Evolutionary conservation across 2,329 filamentous ascomycete genomes (phyloP).

Genomic region (Didymella arachidicola): DNA sequence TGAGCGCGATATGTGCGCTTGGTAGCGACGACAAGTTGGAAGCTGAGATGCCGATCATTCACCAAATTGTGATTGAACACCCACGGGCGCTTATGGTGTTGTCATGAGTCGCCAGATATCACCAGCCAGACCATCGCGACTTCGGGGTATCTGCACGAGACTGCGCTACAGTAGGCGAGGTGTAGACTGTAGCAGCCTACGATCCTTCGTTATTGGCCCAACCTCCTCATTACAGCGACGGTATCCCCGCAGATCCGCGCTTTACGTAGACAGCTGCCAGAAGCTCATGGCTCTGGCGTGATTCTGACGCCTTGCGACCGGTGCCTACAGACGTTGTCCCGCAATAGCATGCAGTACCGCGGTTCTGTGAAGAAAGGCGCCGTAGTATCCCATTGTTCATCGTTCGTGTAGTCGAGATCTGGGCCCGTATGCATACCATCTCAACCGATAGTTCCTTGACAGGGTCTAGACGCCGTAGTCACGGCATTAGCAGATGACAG

Average conservation of each 20-base stretch:
- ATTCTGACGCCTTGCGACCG: neutral
- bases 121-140: neutral
- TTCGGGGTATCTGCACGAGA: neutral
- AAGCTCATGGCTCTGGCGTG: neutral
- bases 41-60: neutral
- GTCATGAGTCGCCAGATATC: neutral
- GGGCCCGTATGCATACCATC: neutral
- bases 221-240: neutral
- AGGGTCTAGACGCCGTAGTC: neutral
- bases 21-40: neutral
- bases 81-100: neutral
- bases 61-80: neutral
- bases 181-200: neutral
- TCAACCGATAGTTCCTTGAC: neutral
- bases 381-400: neutral
- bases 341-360: neutral
- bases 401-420: neutral
- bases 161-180: neutral
- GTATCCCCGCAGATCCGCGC: neutral
- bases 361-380: neutral
- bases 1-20: neutral
- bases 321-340: neutral
- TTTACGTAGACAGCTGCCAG: neutral
- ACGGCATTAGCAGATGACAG: neutral
- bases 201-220: neutral